A percentile compares a stretch with the other conserved stretches of the same genome.
Evolutionary conservation across 495 filamentous ascomycete species (phyloP).

Genomic region (Aspergillus homomorphus): DNA sequence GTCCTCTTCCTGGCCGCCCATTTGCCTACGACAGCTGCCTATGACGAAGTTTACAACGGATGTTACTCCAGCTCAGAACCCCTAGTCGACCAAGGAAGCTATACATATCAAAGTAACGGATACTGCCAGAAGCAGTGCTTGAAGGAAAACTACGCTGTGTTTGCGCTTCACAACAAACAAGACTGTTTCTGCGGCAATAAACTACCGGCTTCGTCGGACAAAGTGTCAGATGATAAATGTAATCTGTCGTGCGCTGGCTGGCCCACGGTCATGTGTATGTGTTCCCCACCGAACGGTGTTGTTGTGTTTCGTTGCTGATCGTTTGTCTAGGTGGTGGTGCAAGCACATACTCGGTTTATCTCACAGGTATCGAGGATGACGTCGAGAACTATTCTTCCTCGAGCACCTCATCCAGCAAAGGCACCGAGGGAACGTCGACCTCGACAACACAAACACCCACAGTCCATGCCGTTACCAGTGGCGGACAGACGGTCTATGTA

Average conservation of each 20-base stretch:
- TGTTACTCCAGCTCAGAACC: conserved; percentile 28
- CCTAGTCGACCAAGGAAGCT: conserved; percentile 36
- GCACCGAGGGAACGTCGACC: conserved; percentile 15
- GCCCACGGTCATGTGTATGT: conserved; percentile 47
- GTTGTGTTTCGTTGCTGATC: neutral
- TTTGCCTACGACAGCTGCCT: conserved; percentile 19
- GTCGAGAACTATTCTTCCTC: conserved; percentile 28
- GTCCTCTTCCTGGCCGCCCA: conserved; percentile 27
- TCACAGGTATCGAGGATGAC: conserved; percentile 36
- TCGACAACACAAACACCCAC: conserved; percentile 21
- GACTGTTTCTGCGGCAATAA: conserved; percentile 48
- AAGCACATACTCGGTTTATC: conserved; percentile 41
- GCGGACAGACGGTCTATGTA: conserved; percentile 37
- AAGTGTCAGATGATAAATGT: conserved; percentile 39
- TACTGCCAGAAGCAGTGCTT: conserved; percentile 45
- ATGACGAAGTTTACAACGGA: conserved; percentile 29
- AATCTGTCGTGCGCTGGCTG: conserved; percentile 42
- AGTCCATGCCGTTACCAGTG: conserved; percentile 25
- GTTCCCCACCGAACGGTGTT: neutral
- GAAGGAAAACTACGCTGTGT: conserved; percentile 32
- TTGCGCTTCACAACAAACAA: conserved; percentile 40
- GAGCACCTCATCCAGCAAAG: conserved; percentile 18
- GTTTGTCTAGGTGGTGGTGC: conserved; percentile 42
- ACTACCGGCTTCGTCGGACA: conserved; percentile 38
- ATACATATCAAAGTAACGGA: conserved; percentile 47